Conservation (phyloP, 768 basidiomycete genomes). For the Pilatotrama ljubarskyi region DNA sequence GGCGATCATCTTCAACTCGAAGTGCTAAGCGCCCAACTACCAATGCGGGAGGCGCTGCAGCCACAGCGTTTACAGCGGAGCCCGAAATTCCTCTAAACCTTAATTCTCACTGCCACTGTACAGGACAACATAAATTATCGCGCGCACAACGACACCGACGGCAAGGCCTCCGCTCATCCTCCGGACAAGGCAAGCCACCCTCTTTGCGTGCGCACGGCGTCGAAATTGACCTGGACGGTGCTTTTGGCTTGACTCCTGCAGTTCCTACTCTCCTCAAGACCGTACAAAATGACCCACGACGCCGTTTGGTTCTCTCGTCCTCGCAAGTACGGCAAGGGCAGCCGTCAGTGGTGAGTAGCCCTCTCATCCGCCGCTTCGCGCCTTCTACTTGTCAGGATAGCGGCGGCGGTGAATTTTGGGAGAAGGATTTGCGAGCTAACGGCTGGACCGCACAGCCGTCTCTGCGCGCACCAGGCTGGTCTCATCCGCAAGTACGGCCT, state of each 20-base stretch:
- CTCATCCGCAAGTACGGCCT: slow-evolving; percentile 97
- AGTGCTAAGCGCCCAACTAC: neutral
- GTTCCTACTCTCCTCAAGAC: slow-evolving; percentile 24
- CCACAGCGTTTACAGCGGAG: slow-evolving; percentile 7
- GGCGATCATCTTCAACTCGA: neutral
- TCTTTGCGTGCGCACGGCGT: neutral
- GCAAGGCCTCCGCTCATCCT: slow-evolving; percentile 19
- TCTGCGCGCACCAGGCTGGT: slow-evolving; percentile 96
- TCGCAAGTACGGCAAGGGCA: slow-evolving; percentile 93
- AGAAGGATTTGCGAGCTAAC: slow-evolving; percentile 19
- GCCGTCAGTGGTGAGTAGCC: slow-evolving; percentile 84
- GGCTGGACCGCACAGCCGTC: slow-evolving; percentile 58
- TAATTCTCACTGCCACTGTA: slow-evolving; percentile 21
- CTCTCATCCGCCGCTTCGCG: neutral
- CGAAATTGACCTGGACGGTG: neutral
- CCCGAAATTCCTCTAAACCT: slow-evolving; percentile 18
- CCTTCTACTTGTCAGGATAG: no score
- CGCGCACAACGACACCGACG: slow-evolving; percentile 19
- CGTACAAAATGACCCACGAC: slow-evolving; percentile 89
- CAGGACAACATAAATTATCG: slow-evolving; percentile 25
- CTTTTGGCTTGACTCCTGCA: neutral
- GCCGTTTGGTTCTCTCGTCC: slow-evolving; percentile 97
- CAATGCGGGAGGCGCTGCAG: neutral
- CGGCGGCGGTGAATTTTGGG: neutral
- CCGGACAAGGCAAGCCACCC: slow-evolving; percentile 20